Conservation (phyloP, 1,284 basidiomycete species). For the Rhodotorula sp. region DNA sequence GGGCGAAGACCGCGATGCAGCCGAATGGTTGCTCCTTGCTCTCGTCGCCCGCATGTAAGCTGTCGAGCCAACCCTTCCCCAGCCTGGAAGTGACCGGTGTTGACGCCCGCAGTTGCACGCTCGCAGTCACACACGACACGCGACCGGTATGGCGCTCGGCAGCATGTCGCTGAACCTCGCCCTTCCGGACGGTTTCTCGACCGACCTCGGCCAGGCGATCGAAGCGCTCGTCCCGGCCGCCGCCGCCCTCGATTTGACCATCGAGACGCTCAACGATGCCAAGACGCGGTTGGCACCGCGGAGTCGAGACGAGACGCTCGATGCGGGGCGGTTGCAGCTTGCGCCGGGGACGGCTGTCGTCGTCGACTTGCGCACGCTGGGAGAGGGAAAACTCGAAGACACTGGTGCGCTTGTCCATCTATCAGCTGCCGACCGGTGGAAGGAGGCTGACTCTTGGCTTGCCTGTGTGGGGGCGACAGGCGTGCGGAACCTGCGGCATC, state of each 20-base stretch:
- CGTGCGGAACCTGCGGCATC: slow-evolving; percentile 64
- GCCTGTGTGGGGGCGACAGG: slow-evolving; percentile 53
- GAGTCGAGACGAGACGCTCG: slow-evolving; percentile 69
- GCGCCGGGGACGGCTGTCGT: slow-evolving; percentile 64
- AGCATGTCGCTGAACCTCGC: slow-evolving; percentile 62
- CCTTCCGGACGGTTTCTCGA: slow-evolving; percentile 57
- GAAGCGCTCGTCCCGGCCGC: slow-evolving; percentile 57
- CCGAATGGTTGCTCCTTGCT: slow-evolving; percentile 72
- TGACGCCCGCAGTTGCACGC: background rate
- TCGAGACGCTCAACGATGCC: slow-evolving; percentile 58
- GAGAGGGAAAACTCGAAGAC: slow-evolving; percentile 43
- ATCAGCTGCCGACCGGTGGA: too few species aligned
- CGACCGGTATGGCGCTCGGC: slow-evolving; percentile 64
- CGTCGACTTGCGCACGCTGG: slow-evolving; percentile 54
- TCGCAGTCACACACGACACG: slow-evolving; percentile 64
- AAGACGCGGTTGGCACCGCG: slow-evolving; percentile 54
- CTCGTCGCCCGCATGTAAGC: slow-evolving; percentile 67
- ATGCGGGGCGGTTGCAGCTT: slow-evolving; percentile 72
- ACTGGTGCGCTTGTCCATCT: slow-evolving; percentile 20
- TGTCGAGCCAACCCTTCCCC: slow-evolving; percentile 21
- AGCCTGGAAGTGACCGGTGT: background rate
- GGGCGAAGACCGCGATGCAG: slow-evolving; percentile 66
- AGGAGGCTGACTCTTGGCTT: background rate
- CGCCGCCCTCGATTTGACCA: slow-evolving; percentile 55
- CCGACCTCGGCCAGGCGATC: slow-evolving; percentile 58